Percentiles rank a stretch among this genome's conserved stretches.
Evolutionary conservation across 164 flowering plant species (phyloP).

Genomic region (Vitis rotundifolia): DNA sequence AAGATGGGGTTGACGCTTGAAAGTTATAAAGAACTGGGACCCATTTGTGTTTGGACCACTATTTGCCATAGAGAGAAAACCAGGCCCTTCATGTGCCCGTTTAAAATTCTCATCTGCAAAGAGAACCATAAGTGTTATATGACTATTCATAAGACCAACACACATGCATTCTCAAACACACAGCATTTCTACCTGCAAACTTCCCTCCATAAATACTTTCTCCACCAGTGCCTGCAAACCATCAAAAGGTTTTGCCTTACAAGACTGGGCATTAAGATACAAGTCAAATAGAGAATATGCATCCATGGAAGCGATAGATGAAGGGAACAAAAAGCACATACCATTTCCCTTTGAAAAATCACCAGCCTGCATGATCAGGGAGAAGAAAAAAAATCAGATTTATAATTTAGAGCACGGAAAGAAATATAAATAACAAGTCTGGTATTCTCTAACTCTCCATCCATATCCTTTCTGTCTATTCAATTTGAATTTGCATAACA

Average conservation of each 20-base stretch:
- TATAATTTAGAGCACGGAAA: neutral
- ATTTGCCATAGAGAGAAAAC: conserved; percentile 80
- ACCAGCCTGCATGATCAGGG: conserved; percentile 57
- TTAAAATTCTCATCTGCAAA: conserved; percentile 73
- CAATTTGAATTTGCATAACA: neutral
- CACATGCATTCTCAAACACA: neutral
- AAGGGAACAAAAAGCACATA: conserved; percentile 32
- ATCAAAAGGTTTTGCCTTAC: conserved; percentile 42
- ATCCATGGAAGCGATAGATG: conserved; percentile 14
- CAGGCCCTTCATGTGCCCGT: conserved; percentile 55
- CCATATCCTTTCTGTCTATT: too few relatives aligned
- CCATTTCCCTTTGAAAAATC: conserved; percentile 82
- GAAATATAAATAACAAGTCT: neutral
- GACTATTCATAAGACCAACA: neutral
- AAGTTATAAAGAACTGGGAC: conserved; percentile 74
- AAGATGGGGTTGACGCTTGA: conserved; percentile 68
- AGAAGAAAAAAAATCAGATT: neutral
- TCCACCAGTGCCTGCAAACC: conserved; percentile 84
- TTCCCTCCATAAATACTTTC: conserved; percentile 82
- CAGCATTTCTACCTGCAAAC: conserved; percentile 56
- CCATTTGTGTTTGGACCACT: conserved; percentile 76
- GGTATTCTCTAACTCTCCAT: too few relatives aligned
- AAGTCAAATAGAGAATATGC: conserved; percentile 28
- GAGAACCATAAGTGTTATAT: neutral
- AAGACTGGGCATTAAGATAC: conserved; percentile 28